These are phyloP conservation scores for Scenedesmus sp. DNA, from an alignment of 163 green algal genomes.

Conservation along the genomic window DNA sequence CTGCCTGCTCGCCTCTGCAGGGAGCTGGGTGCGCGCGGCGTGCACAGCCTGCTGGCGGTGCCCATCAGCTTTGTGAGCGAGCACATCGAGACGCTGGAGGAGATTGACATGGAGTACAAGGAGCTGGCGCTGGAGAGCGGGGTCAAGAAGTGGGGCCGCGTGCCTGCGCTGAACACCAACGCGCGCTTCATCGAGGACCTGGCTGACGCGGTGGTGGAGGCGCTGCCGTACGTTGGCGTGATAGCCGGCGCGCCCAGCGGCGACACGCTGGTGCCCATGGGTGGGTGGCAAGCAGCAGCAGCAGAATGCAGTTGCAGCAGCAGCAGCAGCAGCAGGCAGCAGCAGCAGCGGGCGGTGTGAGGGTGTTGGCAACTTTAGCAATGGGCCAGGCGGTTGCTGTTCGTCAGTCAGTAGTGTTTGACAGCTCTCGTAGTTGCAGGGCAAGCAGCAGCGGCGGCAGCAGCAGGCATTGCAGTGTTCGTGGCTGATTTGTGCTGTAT, in stretches of 20 bases:
- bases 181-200: conserved; percentile 96
- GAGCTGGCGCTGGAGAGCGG: conserved; percentile 92
- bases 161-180: conserved; percentile 94
- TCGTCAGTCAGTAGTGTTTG: neutral
- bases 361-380: too few relatives aligned
- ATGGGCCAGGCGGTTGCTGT: neutral
- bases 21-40: conserved; percentile 81
- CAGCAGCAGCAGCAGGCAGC: neutral
- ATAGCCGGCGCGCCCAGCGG: conserved; percentile 37
- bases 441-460: neutral
- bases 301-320: neutral
- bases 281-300: neutral
- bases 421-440: neutral
- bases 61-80: conserved; percentile 98
- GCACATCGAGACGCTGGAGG: conserved; percentile 99
- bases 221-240: conserved; percentile 90
- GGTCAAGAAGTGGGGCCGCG: conserved; percentile 94
- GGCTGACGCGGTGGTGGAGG: conserved; percentile 94
- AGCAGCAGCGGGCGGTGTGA: too few relatives aligned
- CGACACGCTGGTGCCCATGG: conserved; percentile 47
- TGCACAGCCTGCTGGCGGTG: conserved; percentile 92
- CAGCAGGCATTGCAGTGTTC: neutral
- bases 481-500: too few relatives aligned
- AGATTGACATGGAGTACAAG: conserved; percentile 99
- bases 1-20: conserved; percentile 30